These are phyloP conservation scores for Alternaria alternata DNA, from an alignment of 2,329 filamentous ascomycete genomes.

Conservation along the genomic window DNA sequence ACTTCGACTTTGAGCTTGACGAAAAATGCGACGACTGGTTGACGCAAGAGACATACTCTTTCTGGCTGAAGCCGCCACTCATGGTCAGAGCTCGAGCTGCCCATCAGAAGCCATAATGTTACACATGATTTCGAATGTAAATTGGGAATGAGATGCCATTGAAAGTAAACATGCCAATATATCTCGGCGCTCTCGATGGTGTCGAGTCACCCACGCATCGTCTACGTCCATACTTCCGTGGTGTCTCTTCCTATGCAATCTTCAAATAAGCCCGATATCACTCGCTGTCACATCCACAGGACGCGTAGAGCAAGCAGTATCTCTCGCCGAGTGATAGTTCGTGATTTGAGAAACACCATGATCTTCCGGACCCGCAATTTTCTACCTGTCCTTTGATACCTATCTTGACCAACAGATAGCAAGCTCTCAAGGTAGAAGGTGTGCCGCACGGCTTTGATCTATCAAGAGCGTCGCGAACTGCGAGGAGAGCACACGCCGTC, in stretches of 20 bases:
- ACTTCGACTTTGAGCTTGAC: conserved; percentile 5
- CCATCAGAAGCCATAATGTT: not conserved
- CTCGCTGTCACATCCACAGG: not conserved
- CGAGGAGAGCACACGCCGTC: not conserved
- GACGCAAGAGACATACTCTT: conserved; percentile 6
- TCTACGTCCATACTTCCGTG: not conserved
- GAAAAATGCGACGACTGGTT: conserved; percentile 3
- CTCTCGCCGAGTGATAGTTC: not conserved
- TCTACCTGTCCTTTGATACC: not conserved
- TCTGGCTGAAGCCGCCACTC: conserved; percentile 10
- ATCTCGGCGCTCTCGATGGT: not conserved
- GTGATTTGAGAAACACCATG: not conserved
- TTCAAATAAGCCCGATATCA: not conserved
- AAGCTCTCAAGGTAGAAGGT: not conserved
- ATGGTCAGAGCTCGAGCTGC: conserved; percentile 2
- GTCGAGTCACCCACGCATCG: too few species aligned
- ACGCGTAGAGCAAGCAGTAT: not conserved
- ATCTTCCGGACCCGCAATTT: not conserved
- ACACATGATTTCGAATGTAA: not conserved
- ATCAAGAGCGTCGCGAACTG: not conserved
- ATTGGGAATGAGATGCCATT: not conserved
- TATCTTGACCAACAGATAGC: not conserved
- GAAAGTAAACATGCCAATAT: not conserved
- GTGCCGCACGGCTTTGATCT: not conserved
- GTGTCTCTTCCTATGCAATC: not conserved